A percentile compares a stretch with the other conserved stretches of the same genome.
Evolutionary conservation across 2,329 filamentous ascomycete genomes (phyloP).

Genomic region (Phialemonium atrogriseum): DNA sequence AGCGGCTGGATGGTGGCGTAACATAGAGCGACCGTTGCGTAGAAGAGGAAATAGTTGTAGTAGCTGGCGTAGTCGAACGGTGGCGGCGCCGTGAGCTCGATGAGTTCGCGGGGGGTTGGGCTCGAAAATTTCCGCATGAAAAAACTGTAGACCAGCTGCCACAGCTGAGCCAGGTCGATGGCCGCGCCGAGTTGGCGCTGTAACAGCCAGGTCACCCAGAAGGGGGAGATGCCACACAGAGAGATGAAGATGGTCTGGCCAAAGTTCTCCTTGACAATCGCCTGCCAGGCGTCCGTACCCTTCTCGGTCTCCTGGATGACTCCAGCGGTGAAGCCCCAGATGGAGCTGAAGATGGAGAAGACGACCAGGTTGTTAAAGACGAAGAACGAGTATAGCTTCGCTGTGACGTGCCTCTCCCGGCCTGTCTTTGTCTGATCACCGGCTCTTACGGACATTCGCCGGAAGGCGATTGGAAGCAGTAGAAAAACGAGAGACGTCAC

Average conservation of each 20-base stretch:
- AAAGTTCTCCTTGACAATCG: conserved; percentile 56
- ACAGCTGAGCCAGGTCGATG: conserved; percentile 85
- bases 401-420: conserved; percentile 82
- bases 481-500: conserved; percentile 83
- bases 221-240: conserved; percentile 74
- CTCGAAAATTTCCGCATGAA: conserved; percentile 76
- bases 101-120: conserved; percentile 83
- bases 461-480: conserved; percentile 83
- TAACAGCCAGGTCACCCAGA: conserved; percentile 90
- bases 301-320: conserved; percentile 52
- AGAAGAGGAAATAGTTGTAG: conserved; percentile 97
- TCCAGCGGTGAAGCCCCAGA: conserved; percentile 64
- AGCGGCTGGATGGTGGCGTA: conserved; percentile 83
- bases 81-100: conserved; percentile 86
- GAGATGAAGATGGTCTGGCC: conserved; percentile 59
- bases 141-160: conserved; percentile 76
- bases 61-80: conserved; percentile 93
- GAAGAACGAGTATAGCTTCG: conserved; percentile 91
- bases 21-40: conserved; percentile 78
- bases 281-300: conserved; percentile 57
- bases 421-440: conserved; percentile 90
- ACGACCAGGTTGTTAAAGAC: conserved; percentile 94
- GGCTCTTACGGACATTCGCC: conserved; percentile 70
- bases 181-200: conserved; percentile 90
- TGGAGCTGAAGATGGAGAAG: conserved; percentile 82